Conservation (phyloP, 768 basidiomycete genomes). For the Hypsizygus marmoreus region DNA sequence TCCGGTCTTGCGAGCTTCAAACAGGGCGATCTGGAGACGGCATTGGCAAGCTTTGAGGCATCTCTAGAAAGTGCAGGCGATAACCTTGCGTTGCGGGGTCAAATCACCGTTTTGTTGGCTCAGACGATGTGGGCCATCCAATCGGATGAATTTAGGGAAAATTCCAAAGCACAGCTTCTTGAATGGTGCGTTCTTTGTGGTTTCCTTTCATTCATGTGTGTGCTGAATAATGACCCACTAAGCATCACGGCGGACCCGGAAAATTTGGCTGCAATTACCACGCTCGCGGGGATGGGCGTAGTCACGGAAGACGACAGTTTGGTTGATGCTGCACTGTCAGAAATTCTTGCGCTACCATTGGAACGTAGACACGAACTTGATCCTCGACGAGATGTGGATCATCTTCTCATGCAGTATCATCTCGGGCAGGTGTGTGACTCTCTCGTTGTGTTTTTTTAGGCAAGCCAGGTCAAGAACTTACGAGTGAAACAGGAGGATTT, state of each 20-base stretch:
- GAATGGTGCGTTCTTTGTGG: conserved; percentile 62
- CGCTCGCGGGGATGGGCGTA: conserved; percentile 88
- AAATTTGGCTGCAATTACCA: conserved; percentile 79
- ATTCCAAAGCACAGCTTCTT: conserved; percentile 75
- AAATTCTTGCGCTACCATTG: conserved; percentile 69
- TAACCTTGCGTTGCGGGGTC: conserved; percentile 54
- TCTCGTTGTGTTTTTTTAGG: neutral
- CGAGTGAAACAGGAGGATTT: conserved; percentile 43
- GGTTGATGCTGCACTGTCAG: conserved; percentile 84
- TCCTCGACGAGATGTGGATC: conserved; percentile 66
- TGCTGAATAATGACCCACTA: conserved; percentile 7
- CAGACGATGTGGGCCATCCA: conserved; percentile 85
- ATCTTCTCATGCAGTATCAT: conserved; percentile 72
- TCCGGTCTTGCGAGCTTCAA: conserved; percentile 73
- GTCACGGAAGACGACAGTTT: conserved; percentile 76
- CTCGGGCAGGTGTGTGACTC: conserved; percentile 63
- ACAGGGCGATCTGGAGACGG: conserved; percentile 59
- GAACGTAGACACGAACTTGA: conserved; percentile 70
- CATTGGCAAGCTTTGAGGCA: conserved; percentile 66
- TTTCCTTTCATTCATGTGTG: neutral
- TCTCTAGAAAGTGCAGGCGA: conserved; percentile 60
- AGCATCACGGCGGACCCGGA: conserved; percentile 81
- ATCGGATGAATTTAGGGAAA: conserved; percentile 73
- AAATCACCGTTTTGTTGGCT: conserved; percentile 77
- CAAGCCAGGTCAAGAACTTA: neutral